Evolutionary conservation across 1,284 basidiomycete species (phyloP).

Genomic region (Ustanciosporium gigantosporum): DNA sequence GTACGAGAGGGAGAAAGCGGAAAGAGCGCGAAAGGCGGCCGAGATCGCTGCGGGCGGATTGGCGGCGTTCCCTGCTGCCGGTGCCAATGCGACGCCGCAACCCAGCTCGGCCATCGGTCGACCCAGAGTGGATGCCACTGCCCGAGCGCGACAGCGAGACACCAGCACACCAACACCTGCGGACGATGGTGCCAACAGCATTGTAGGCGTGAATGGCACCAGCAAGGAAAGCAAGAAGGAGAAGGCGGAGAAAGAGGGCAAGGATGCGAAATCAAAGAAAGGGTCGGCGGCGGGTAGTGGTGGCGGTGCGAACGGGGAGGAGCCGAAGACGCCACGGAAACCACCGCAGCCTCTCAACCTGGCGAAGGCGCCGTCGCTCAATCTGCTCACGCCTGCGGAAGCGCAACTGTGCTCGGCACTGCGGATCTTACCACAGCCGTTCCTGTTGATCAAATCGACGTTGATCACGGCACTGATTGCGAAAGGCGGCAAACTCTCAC

Average conservation of each 20-base stretch:
- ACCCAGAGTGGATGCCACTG: slow-evolving; percentile 21
- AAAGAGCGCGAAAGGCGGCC: slow-evolving; percentile 47
- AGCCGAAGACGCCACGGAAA: slow-evolving; percentile 40
- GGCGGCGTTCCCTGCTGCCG: slow-evolving; percentile 46
- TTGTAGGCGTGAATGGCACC: slow-evolving; percentile 5
- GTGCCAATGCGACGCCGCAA: slow-evolving; percentile 30
- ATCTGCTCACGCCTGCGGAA: slow-evolving; percentile 53
- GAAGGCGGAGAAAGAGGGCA: slow-evolving; percentile 3
- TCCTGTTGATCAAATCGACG: slow-evolving; percentile 56
- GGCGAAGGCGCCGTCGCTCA: slow-evolving; percentile 48
- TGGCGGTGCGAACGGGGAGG: slow-evolving; percentile 10
- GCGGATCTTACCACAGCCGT: slow-evolving; percentile 56
- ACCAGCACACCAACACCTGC: slow-evolving; percentile 33
- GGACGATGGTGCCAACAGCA: slow-evolving; percentile 22
- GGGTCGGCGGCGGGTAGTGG: background rate
- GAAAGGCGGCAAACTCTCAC: slow-evolving; percentile 47
- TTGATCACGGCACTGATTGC: slow-evolving; percentile 50
- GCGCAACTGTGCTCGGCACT: slow-evolving; percentile 52
- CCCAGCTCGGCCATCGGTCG: slow-evolving; percentile 9
- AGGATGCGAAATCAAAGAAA: slow-evolving; percentile 1
- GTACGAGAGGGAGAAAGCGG: slow-evolving; percentile 55
- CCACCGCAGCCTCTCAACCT: slow-evolving; percentile 51
- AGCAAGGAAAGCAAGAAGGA: slow-evolving; percentile 23
- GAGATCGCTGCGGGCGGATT: slow-evolving; percentile 53
- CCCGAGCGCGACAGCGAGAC: slow-evolving; percentile 43